A percentile compares a stretch with the other conserved stretches of the same genome.
Evolutionary conservation across 2,329 filamentous ascomycete species (phyloP).

Genomic region (Colletotrichum echinochloae): DNA sequence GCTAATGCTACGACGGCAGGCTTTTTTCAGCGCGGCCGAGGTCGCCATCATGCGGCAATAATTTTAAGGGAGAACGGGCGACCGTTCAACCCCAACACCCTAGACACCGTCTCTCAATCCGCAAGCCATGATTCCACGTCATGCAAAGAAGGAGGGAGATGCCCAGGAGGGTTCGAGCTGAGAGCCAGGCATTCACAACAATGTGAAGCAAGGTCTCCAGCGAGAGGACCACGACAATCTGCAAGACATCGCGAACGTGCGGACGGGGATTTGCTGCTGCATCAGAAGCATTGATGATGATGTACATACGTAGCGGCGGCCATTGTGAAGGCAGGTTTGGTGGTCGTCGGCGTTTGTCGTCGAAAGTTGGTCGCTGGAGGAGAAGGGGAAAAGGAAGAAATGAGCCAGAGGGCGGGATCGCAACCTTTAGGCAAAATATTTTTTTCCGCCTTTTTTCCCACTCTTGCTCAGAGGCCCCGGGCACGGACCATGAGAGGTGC

Average conservation of each 20-base stretch:
- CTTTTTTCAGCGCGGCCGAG: constrained; percentile 48
- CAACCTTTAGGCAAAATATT: constrained; percentile 37
- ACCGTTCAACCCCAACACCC: constrained; percentile 85
- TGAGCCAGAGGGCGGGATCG: background rate
- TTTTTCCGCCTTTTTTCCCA: constrained; percentile 39
- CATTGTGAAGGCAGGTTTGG: constrained; percentile 56
- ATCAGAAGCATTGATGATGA: constrained; percentile 29
- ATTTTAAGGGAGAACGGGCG: constrained; percentile 79
- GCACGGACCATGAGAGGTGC: constrained; percentile 19
- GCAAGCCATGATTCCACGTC: constrained; percentile 59
- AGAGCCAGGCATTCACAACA: constrained; percentile 59
- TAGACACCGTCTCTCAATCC: constrained; percentile 69
- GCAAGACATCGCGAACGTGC: constrained; percentile 66
- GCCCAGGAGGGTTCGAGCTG: constrained; percentile 83
- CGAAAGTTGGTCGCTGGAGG: constrained; percentile 38
- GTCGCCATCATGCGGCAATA: constrained; percentile 69
- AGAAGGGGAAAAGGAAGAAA: background rate
- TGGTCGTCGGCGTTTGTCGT: constrained; percentile 48
- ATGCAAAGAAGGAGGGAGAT: constrained; percentile 67
- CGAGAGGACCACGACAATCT: constrained; percentile 89
- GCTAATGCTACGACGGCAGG: constrained; percentile 46
- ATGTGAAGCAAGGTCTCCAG: constrained; percentile 66
- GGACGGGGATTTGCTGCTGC: constrained; percentile 49
- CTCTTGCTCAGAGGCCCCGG: background rate
- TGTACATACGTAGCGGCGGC: constrained; percentile 68